These are phyloP conservation scores for Mrakia blollopis DNA, from an alignment of 768 basidiomycete species.

Conservation along the genomic window DNA sequence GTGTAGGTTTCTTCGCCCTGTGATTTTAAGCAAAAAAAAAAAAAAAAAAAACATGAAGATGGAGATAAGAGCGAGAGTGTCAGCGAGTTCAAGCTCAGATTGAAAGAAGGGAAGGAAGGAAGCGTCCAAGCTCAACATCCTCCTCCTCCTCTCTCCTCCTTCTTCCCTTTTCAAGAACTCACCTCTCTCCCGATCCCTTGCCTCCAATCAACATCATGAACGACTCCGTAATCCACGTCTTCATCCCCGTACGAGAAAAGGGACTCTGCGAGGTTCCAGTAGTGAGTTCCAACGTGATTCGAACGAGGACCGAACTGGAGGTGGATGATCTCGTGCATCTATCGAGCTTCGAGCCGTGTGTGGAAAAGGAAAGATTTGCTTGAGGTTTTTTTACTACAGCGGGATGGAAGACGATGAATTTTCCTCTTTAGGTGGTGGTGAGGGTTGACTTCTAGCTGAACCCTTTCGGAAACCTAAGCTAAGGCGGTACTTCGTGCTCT, in stretches of 20 bases:
- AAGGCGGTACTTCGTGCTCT: not conserved
- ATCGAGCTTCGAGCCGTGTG: not conserved
- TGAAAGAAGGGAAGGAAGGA: not conserved
- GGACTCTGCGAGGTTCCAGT: conserved; percentile 30
- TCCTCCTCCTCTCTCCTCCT: not conserved
- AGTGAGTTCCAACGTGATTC: conserved; percentile 23
- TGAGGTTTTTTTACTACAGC: too few relatives aligned
- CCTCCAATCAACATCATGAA: conserved; percentile 28
- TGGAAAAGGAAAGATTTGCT: not conserved
- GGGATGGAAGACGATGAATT: too few relatives aligned
- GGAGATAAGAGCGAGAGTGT: not conserved
- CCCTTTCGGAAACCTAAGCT: too few relatives aligned
- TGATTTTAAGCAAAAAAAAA: too few relatives aligned
- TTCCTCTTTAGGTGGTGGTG: not conserved
- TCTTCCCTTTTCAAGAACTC: not conserved
- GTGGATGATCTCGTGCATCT: conserved; percentile 32
- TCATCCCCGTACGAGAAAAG: conserved; percentile 21
- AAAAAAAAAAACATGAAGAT: not conserved
- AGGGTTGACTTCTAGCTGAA: too few relatives aligned
- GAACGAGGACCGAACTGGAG: conserved; percentile 28
- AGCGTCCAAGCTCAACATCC: conserved; percentile 11
- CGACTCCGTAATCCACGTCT: conserved; percentile 26
- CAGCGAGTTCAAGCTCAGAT: not conserved
- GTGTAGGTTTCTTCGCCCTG: conserved; percentile 30
- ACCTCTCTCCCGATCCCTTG: conserved; percentile 21